phyloP scores from a whole-genome alignment of 805 yeast species.

The Starmerella roubikii region DNA sequence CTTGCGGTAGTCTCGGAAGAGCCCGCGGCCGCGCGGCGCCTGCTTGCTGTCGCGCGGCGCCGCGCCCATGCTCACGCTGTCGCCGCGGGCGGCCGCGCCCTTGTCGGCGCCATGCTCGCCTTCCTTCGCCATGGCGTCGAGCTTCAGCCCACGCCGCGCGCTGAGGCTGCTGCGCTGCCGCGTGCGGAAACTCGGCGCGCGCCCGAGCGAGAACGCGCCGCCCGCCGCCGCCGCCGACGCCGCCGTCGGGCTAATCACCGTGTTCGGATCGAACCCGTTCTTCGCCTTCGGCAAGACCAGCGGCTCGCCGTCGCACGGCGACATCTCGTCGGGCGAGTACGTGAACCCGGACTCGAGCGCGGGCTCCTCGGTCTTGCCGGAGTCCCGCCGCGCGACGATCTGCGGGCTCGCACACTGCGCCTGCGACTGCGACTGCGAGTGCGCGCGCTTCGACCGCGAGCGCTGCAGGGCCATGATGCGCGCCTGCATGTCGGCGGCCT shows the following conservation, averaged over 20 bases:
- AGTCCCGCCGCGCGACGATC: slow-evolving; percentile 1
- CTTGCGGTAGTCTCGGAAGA: slow-evolving; percentile 73
- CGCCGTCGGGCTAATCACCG: slow-evolving; percentile 14
- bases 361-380: slow-evolving; percentile 1
- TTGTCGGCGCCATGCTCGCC: not conserved
- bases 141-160: slow-evolving; percentile 27
- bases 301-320: not conserved
- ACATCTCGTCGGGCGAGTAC: not conserved
- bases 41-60: slow-evolving; percentile 3
- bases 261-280: slow-evolving; percentile 11
- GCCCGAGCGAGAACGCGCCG: slow-evolving; percentile 14
- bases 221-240: slow-evolving; percentile 10
- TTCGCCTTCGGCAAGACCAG: slow-evolving; percentile 2
- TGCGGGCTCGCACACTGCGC: slow-evolving; percentile 16
- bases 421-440: slow-evolving; percentile 7
- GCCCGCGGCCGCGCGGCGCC: slow-evolving; percentile 10
- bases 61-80: not conserved
- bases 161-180: slow-evolving; percentile 21
- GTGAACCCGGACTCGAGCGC: not conserved
- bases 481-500: slow-evolving; percentile 67
- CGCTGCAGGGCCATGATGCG: slow-evolving; percentile 78
- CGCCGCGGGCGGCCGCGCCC: not conserved
- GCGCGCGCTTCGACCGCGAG: slow-evolving; percentile 40
- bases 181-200: slow-evolving; percentile 15
- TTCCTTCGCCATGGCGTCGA: slow-evolving; percentile 14